Evolutionary conservation across 106 monocot species (phyloP).

Genomic region (Vanilla planifolia): DNA sequence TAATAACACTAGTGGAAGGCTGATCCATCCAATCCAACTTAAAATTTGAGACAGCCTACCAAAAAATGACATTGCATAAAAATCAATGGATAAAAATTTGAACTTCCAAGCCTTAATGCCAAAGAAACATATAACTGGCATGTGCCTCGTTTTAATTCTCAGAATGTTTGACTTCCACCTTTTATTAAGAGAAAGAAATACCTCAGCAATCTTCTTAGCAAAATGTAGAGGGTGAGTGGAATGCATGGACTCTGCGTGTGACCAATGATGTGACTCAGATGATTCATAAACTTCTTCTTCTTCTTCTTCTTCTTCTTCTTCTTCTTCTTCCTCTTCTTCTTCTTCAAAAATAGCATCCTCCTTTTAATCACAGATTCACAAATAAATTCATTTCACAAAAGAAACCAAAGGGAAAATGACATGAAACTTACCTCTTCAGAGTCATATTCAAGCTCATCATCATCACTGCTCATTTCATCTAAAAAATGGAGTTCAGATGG

Average conservation of each 20-base stretch:
- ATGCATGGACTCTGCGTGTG: slow-evolving; percentile 63
- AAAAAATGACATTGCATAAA: slow-evolving; percentile 4
- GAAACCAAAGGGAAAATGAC: background rate
- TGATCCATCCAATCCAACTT: slow-evolving; percentile 74
- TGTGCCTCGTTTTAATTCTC: too few species aligned
- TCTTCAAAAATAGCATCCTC: slow-evolving; percentile 51
- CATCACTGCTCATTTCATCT: slow-evolving; percentile 41
- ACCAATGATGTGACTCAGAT: slow-evolving; percentile 58
- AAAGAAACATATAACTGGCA: background rate
- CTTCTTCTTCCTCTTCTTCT: slow-evolving; percentile 60
- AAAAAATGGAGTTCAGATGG: slow-evolving; percentile 46
- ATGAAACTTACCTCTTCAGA: slow-evolving; percentile 42
- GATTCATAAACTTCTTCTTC: slow-evolving; percentile 24
- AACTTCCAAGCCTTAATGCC: background rate
- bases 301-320: slow-evolving; percentile 54
- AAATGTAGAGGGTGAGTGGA: slow-evolving; percentile 85
- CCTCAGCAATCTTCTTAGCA: slow-evolving; percentile 75
- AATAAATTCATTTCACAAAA: background rate
- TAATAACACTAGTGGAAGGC: slow-evolving; percentile 64
- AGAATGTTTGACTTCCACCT: too few species aligned
- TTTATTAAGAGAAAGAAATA: slow-evolving; percentile 6
- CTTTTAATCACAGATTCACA: slow-evolving; percentile 22
- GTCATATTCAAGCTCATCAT: slow-evolving; percentile 47
- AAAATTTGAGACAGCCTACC: slow-evolving; percentile 44
- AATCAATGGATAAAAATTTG: background rate